Conservation (phyloP, 306 rosid genomes). For the Prunus fruticosa region DNA sequence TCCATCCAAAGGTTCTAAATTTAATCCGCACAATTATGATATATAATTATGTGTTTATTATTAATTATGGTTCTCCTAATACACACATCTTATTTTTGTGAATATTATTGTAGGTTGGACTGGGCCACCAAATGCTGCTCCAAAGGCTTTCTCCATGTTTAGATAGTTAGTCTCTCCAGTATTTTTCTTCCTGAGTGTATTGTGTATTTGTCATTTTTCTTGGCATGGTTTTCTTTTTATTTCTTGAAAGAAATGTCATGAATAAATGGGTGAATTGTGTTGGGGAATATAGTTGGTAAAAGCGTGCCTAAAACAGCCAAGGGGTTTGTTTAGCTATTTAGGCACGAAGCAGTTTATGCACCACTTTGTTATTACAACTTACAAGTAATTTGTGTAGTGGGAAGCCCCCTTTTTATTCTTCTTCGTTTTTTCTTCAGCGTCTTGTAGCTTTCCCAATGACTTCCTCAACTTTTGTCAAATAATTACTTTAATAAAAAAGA, state of each 20-base stretch:
- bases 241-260: background rate
- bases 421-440: background rate
- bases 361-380: background rate
- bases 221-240: background rate
- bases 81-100: background rate
- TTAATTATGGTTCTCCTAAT: background rate
- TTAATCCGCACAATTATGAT: background rate
- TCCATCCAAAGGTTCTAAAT: conserved; percentile 20
- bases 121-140: conserved; percentile 4
- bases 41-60: background rate
- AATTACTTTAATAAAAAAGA: too few species aligned
- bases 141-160: conserved; percentile 3
- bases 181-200: background rate
- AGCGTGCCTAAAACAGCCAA: background rate
- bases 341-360: background rate
- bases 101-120: conserved; percentile 7
- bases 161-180: background rate
- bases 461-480: too few species aligned
- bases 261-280: background rate
- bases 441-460: too few species aligned
- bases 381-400: background rate
- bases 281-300: background rate
- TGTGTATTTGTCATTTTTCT: background rate
- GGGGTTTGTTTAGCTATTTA: too few species aligned
- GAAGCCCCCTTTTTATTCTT: background rate